Evolutionary conservation across 345 rosid genomes (phyloP), one percentile per base, ranked within the genome.

Genomic region (Gossypium turneri): DNA sequence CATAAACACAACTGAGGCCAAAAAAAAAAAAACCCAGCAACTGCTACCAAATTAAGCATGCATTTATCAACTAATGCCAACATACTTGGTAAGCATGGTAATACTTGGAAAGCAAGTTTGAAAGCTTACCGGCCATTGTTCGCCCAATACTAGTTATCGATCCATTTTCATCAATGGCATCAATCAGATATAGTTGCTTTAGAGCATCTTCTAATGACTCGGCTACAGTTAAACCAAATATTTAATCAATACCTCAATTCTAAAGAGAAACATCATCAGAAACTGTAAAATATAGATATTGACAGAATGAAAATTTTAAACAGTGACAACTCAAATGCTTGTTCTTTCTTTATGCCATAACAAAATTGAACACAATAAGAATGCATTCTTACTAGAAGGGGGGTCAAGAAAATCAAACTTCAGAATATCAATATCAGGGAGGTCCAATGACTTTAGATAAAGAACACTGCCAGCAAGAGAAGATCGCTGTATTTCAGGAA

Each of bases 401-500:
- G 93, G 83, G 67, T 95, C 98, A 29, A 95, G 97, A 86, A 95
- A 95, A 88, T 95, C 96, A 76, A 95, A 95, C 86, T 89, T 91
- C 58, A 95, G 90, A 75, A 95, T 82, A 78, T 95, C 88, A 19
- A 95, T 93, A 75, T 95, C 98, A 22, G 98, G 82, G 68, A 95
- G 99, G 85, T 90, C 91, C 88, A 95, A 79, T 1, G 98, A 95
- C 76, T 95, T 95, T 84, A 95, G 80, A 87, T 95, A 91, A 63
- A 95, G 97, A 75, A 95, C 98, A 81, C 86, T 84, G 79, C 99
- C 98, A 65, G 89, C 94, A 72, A 95, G 99, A 82, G 99, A 95
- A 73, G 97, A 89, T 81, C 98, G 84, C 76, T 86, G 99, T 81
- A 95, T 95, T 83, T 95, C 98, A 79, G 99, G 99, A 80, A 93